phyloP scores from a whole-genome alignment of 2,329 filamentous ascomycete species.

The Colletotrichum cuscutae region DNA sequence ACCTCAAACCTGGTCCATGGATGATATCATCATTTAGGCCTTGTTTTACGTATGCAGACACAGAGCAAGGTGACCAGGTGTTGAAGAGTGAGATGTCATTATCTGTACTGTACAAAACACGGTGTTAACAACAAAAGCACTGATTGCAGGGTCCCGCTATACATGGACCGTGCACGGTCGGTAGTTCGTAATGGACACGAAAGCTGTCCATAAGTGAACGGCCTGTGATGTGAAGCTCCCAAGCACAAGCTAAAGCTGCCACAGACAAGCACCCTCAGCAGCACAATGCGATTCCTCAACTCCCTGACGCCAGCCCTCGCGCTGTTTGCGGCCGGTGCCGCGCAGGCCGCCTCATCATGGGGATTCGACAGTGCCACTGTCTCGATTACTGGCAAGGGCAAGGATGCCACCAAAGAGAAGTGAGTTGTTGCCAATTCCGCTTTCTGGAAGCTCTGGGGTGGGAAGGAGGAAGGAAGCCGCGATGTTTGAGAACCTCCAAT shows the following conservation, averaged over 20 bases:
- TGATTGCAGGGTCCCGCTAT: neutral
- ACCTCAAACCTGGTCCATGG: neutral
- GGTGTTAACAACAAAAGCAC: neutral
- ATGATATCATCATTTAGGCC: neutral
- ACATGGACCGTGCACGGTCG: slow-evolving; percentile 24
- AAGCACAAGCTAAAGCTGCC: slow-evolving; percentile 29
- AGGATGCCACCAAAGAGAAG: slow-evolving; percentile 73
- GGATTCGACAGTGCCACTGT: slow-evolving; percentile 79
- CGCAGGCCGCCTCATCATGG: slow-evolving; percentile 71
- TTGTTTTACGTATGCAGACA: too few species aligned
- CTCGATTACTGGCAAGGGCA: slow-evolving; percentile 73
- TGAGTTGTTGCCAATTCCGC: slow-evolving; percentile 50
- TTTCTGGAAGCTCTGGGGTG: slow-evolving; percentile 36
- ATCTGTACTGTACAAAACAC: neutral
- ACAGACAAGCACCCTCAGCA: slow-evolving; percentile 33
- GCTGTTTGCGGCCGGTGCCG: slow-evolving; percentile 61
- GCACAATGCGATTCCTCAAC: slow-evolving; percentile 53
- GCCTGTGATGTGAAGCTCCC: slow-evolving; percentile 30
- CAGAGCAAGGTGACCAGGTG: too few species aligned
- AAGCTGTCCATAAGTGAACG: slow-evolving; percentile 37
- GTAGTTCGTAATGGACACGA: slow-evolving; percentile 35
- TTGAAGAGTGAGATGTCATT: neutral
- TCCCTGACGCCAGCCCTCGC: slow-evolving; percentile 52
- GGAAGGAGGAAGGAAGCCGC: neutral
- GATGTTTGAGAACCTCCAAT: neutral